Percentiles rank a stretch among this genome's conserved stretches.
Evolutionary conservation across 306 rosid genomes (phyloP).

Genomic region (Corylus heterophylla): DNA sequence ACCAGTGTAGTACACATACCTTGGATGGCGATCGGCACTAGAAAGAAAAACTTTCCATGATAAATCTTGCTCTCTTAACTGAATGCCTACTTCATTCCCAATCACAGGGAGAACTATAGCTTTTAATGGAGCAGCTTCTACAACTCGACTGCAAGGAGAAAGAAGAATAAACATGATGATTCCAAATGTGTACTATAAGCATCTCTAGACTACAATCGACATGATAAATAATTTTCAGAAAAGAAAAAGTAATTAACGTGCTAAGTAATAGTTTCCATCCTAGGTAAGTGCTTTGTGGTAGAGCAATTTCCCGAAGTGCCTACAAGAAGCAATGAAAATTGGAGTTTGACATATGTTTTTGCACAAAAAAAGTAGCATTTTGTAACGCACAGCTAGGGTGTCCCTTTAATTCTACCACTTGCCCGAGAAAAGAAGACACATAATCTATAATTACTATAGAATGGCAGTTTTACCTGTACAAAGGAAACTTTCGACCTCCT

Average conservation of each 20-base stretch:
- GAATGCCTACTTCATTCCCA: conserved; percentile 53
- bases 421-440: neutral
- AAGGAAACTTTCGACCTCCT: conserved; percentile 75
- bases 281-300: neutral
- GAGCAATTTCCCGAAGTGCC: neutral
- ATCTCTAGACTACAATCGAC: neutral
- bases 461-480: conserved; percentile 67
- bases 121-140: conserved; percentile 59
- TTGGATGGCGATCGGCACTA: conserved; percentile 26
- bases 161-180: conserved; percentile 20
- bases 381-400: neutral
- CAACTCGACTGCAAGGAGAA: conserved; percentile 62
- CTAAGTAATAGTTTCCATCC: neutral
- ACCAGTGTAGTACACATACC: conserved; percentile 40
- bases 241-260: neutral
- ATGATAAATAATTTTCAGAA: neutral
- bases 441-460: conserved; percentile 4
- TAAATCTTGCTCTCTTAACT: conserved; percentile 59
- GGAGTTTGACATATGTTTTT: neutral
- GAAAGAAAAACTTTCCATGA: conserved; percentile 79
- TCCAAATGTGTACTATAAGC: conserved; percentile 2
- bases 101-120: conserved; percentile 74
- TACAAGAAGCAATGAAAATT: neutral
- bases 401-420: neutral
- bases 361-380: neutral